Evolutionary conservation across 2,329 filamentous ascomycete species (phyloP).

Genomic region (Neonectria hederae): DNA sequence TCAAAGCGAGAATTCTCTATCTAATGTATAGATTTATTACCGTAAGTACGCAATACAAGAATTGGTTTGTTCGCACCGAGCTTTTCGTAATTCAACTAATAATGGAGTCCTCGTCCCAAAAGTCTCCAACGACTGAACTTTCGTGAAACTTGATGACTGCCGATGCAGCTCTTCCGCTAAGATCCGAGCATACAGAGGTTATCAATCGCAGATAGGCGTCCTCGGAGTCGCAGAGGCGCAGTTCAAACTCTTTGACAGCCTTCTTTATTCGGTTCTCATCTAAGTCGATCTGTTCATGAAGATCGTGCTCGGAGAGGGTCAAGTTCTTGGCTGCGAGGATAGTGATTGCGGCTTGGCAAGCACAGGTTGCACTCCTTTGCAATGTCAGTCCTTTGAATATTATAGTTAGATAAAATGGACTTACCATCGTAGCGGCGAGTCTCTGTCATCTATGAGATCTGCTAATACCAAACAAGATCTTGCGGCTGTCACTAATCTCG

Average conservation of each 20-base stretch:
- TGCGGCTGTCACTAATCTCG: not conserved
- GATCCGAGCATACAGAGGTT: not conserved
- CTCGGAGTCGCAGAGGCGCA: not conserved
- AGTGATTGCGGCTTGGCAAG: not conserved
- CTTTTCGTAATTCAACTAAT: too few species aligned
- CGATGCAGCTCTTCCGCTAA: not conserved
- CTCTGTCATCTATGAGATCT: not conserved
- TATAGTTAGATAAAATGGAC: too few species aligned
- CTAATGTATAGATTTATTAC: too few species aligned
- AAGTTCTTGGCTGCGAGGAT: not conserved
- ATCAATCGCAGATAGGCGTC: not conserved
- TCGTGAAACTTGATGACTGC: not conserved
- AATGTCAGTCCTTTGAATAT: not conserved
- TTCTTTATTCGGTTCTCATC: not conserved
- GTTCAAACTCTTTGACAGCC: not conserved
- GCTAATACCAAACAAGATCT: not conserved
- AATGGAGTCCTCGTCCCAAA: not conserved
- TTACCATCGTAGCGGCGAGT: not conserved
- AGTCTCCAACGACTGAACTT: not conserved
- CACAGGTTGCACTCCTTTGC: not conserved
- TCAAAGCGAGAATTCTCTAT: too few species aligned
- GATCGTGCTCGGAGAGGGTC: not conserved
- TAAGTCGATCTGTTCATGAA: not conserved
- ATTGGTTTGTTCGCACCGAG: too few species aligned
- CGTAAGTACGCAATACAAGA: too few species aligned